Evolutionary conservation across 805 yeast genomes (phyloP), one percentile per base, ranked within the genome.

Genomic region (Phaffomyces opuntiae): DNA sequence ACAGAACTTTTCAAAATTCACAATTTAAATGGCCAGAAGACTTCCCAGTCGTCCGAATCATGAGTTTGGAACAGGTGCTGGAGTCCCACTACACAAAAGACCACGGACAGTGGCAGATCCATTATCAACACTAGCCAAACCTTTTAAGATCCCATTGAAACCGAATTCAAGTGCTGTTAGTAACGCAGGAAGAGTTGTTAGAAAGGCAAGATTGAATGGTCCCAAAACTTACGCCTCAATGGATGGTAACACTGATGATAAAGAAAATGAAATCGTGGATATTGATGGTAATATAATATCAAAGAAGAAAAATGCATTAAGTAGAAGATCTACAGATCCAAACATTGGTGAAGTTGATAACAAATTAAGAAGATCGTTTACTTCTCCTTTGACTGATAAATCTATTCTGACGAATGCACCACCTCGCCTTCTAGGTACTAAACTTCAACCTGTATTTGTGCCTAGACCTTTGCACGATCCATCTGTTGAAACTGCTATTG

Each of bases 401-500:
- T 32, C 55, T 3, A 48, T 46, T 11, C 44, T 42, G 11, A 13
- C 58, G 25, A 54, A 59, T 5, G 57, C 53, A 26, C 71, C 89
- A 1, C 90, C 96, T 0, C 87, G 95, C 0, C 86, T 95, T 0
- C 69, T 91, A 49, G 99, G 99, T 0, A 88, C 89, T 47, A 77
- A 83, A 50, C 76, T 83, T 35, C 77, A 79, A 50, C 75, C 80
- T 2, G 70, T 77, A 1, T 65, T 87, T 44, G 85, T 87, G n/a
- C 96, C 98, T 5, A 69, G 89, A 47, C 95, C 99, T 1, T 70
- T 93, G n/a, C 95, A 91, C 61, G 99, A 93, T 65, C 99, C 99
- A 0, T 74, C 83, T 38, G 89, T 83, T 49, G 97, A 93, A 61
- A 81, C 87, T 56, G 97, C 99, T 3, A 87, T 93, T 45, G 97